These are phyloP conservation scores for Suillus subalutaceus DNA, from an alignment of 768 basidiomycete genomes.

Conservation along the genomic window DNA sequence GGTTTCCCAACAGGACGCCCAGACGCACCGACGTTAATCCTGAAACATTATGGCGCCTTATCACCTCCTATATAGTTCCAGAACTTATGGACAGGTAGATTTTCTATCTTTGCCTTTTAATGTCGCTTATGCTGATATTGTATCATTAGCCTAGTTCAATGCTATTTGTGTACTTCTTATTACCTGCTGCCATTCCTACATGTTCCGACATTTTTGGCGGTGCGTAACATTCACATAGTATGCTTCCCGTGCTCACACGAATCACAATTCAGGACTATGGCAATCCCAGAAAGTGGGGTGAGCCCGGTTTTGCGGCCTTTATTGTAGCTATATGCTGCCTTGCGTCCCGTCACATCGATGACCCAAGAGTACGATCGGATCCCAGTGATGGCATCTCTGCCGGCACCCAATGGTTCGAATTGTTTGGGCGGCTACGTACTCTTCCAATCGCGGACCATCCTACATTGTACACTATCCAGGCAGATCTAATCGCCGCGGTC, in stretches of 20 bases:
- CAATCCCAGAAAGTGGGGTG: slow-evolving; percentile 93
- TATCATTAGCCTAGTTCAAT: slow-evolving; percentile 67
- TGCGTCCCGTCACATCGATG: slow-evolving; percentile 90
- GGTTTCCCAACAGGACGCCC: slow-evolving; percentile 85
- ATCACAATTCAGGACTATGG: slow-evolving; percentile 72
- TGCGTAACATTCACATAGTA: slow-evolving; percentile 36
- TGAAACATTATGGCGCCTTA: slow-evolving; percentile 83
- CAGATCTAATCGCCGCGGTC: slow-evolving; percentile 88
- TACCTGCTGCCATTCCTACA: slow-evolving; percentile 92
- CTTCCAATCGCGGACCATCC: slow-evolving; percentile 87
- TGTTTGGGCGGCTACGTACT: slow-evolving; percentile 85
- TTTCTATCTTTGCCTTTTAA: slow-evolving; percentile 19
- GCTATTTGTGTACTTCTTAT: slow-evolving; percentile 90
- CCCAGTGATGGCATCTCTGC: slow-evolving; percentile 85
- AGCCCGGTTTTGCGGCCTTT: slow-evolving; percentile 92
- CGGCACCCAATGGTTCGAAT: slow-evolving; percentile 90
- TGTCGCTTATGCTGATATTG: slow-evolving; percentile 18
- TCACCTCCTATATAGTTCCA: slow-evolving; percentile 84
- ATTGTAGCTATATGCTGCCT: slow-evolving; percentile 93
- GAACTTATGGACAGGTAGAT: slow-evolving; percentile 92
- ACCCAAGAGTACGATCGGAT: slow-evolving; percentile 83
- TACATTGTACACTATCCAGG: slow-evolving; percentile 90
- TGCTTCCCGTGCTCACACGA: slow-evolving; percentile 20
- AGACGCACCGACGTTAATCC: slow-evolving; percentile 81
- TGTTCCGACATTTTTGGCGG: slow-evolving; percentile 84